These are phyloP conservation scores for Lyophyllum decastes DNA, from an alignment of 768 basidiomycete species.

Conservation along the genomic window DNA sequence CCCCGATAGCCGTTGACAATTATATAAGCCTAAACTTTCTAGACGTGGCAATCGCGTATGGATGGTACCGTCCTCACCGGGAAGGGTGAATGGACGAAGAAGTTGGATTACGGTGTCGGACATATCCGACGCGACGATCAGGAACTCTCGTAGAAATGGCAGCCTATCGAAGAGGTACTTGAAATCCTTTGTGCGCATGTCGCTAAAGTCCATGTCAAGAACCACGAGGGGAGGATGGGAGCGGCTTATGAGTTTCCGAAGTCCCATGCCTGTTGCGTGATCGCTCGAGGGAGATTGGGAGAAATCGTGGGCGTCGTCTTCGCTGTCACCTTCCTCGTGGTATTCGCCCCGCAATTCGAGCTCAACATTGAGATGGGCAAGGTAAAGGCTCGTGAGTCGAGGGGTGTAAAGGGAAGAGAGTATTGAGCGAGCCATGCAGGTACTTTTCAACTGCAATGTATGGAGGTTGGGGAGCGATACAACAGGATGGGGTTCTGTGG, in stretches of 20 bases:
- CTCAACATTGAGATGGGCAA: slow-evolving; percentile 70
- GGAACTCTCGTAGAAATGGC: slow-evolving; percentile 56
- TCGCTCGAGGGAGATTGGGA: slow-evolving; percentile 80
- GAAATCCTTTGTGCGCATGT: slow-evolving; percentile 86
- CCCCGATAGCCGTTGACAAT: slow-evolving; percentile 67
- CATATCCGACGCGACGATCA: slow-evolving; percentile 82
- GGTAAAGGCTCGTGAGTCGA: slow-evolving; percentile 57
- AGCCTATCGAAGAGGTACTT: slow-evolving; percentile 63
- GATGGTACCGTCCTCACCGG: slow-evolving; percentile 13
- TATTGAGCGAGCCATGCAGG: slow-evolving; percentile 64
- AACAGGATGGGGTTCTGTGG: slow-evolving; percentile 34
- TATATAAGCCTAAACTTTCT: slow-evolving; percentile 50
- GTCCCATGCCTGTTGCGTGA: slow-evolving; percentile 78
- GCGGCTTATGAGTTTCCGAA: slow-evolving; percentile 62
- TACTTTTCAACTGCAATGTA: slow-evolving; percentile 54
- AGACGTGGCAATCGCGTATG: slow-evolving; percentile 58
- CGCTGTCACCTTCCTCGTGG: slow-evolving; percentile 66
- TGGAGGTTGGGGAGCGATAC: slow-evolving; percentile 60
- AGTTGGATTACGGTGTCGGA: slow-evolving; percentile 68
- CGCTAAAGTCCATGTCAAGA: slow-evolving; percentile 79
- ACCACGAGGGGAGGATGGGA: slow-evolving; percentile 63
- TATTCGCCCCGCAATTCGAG: slow-evolving; percentile 38
- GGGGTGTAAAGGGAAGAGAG: slow-evolving; percentile 68
- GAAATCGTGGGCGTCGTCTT: slow-evolving; percentile 72
- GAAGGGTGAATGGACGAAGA: slow-evolving; percentile 43